These are phyloP conservation scores for Pholiota conissans DNA, from an alignment of 768 basidiomycete species.

Conservation along the genomic window DNA sequence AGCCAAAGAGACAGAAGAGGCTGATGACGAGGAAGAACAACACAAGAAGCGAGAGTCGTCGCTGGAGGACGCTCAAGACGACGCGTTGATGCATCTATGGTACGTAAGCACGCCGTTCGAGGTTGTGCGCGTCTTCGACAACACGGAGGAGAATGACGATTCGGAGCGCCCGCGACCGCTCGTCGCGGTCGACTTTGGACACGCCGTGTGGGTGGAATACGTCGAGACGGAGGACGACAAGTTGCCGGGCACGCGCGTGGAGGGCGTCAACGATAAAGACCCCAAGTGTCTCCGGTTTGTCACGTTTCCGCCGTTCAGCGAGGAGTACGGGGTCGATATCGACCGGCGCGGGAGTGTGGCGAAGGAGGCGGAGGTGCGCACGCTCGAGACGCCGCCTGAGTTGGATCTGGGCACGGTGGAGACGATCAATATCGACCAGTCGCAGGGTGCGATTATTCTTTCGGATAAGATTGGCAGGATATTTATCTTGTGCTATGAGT, in stretches of 20 bases:
- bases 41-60: neutral
- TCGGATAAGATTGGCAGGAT: conserved; percentile 69
- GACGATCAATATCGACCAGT: conserved; percentile 79
- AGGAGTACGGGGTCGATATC: conserved; percentile 27
- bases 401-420: conserved; percentile 65
- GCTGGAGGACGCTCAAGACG: conserved; percentile 33
- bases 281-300: conserved; percentile 66
- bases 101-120: conserved; percentile 73
- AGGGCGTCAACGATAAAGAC: conserved; percentile 26
- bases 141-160: conserved; percentile 41
- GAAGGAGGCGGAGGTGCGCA: conserved; percentile 50
- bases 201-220: conserved; percentile 82
- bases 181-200: conserved; percentile 86
- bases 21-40: neutral
- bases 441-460: conserved; percentile 70
- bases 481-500: conserved; percentile 71
- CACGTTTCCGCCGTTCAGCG: conserved; percentile 61
- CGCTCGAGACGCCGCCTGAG: conserved; percentile 63
- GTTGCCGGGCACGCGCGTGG: conserved; percentile 17
- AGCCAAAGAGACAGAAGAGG: neutral
- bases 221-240: conserved; percentile 14
- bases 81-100: conserved; percentile 67
- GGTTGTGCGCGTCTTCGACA: conserved; percentile 64
- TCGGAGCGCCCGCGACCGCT: conserved; percentile 58
- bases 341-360: conserved; percentile 15